Evolutionary conservation across 352 stramenopile species (phyloP).

Genomic region (Blastocystis sp.): DNA sequence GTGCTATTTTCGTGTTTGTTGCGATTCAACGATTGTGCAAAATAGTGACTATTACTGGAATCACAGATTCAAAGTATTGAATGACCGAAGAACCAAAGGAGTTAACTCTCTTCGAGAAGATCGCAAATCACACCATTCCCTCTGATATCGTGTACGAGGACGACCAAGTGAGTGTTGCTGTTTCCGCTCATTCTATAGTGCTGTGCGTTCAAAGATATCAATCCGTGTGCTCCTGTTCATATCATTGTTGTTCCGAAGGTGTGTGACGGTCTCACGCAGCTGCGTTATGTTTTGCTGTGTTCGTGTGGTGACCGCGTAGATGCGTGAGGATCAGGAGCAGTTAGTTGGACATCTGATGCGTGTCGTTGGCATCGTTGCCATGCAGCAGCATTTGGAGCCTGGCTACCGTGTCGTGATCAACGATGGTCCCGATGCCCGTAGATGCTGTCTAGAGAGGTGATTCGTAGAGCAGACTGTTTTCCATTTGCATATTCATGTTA

Average conservation of each 20-base stretch:
- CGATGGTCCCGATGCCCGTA: conserved; percentile 48
- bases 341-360: conserved; percentile 49
- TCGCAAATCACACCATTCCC: conserved; percentile 41
- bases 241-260: conserved; percentile 57
- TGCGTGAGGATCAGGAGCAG: conserved; percentile 52
- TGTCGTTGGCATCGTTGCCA: conserved; percentile 19
- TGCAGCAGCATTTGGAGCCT: conserved; percentile 41
- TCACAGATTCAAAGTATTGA: neutral
- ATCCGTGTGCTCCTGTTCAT: conserved; percentile 47
- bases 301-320: neutral
- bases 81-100: conserved; percentile 18
- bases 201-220: conserved; percentile 56
- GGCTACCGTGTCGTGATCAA: conserved; percentile 60
- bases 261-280: conserved; percentile 34
- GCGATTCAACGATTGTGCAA: neutral
- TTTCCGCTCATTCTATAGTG: neutral
- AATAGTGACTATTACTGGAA: neutral
- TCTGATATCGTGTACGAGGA: conserved; percentile 58
- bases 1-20: neutral
- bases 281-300: neutral
- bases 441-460: neutral
- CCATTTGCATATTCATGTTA: conserved; percentile 60
- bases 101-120: conserved; percentile 59
- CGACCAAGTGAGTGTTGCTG: neutral
- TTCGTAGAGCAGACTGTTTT: conserved; percentile 52